Evolutionary conservation across 2,329 filamentous ascomycete species (phyloP), one percentile per base, ranked within the genome.

Genomic region (Thelonectria olida): DNA sequence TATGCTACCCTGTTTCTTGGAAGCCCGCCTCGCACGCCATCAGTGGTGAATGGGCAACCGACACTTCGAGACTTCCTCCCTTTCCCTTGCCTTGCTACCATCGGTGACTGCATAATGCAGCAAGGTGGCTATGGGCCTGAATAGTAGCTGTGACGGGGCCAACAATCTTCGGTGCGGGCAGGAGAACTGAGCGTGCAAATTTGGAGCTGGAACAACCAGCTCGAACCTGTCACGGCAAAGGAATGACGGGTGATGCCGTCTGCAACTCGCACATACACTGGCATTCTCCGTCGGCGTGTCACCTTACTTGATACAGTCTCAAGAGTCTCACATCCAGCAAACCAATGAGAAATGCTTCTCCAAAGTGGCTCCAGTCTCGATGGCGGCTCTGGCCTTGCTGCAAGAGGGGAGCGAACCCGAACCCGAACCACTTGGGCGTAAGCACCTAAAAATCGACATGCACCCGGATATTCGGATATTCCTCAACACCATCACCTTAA

Each of bases 81-180:
- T 17, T 27, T 17, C 23, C 5, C 22, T 15, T 27, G 5, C 20
- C 17, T 27, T 22, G 20, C 17, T 12, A 34, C 12, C 38, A 20
- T 28, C 34, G 15, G 17, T n/a, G 13, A 25, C 42, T 51, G 27
- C 15, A 4, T 15, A 25, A 36, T 53, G 38, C 36, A 49, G 27
- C 27, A 28, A 54, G 49, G 54, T 25, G 38, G 20, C 57, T 45
- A 39, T 42, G 36, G 27, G 49, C 17, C 49, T 22, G 9, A 5
- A 12, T 9, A 17, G 8, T 17, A 45, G 23, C n/a, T 20, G 28
- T 47, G 31, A 54, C 53, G 57, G 61, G 60, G 36, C 67, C 66
- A 66, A 70, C 59, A 44, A 23, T 53, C 62, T 67, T 69, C 62
- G 67, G 67, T 50, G 60, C 48, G 36, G 54, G 20, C 31, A 57